Conservation (phyloP, 305 asterid species). For the Ruellia speciosa region DNA sequence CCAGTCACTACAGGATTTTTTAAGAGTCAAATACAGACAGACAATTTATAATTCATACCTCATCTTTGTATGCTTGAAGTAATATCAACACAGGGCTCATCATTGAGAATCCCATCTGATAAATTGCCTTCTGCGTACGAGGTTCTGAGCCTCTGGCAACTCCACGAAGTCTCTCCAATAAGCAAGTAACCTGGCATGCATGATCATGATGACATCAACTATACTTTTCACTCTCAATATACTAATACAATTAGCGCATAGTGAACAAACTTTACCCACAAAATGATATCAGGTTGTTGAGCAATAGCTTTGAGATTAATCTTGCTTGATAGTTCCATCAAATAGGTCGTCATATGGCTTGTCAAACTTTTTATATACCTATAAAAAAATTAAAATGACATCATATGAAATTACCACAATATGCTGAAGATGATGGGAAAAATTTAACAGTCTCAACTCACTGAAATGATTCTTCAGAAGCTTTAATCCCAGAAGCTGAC, state of each 20-base stretch:
- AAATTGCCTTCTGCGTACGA: constrained; percentile 74
- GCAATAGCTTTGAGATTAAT: constrained; percentile 64
- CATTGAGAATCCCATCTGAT: constrained; percentile 72
- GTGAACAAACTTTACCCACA: constrained; percentile 45
- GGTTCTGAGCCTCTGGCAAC: constrained; percentile 92
- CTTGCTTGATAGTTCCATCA: constrained; percentile 65
- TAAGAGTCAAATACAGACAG: background rate
- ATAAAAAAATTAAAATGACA: constrained; percentile 19
- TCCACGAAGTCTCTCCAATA: constrained; percentile 96
- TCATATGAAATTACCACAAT: constrained; percentile 18
- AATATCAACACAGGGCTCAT: constrained; percentile 63
- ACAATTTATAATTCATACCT: constrained; percentile 37
- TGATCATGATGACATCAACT: constrained; percentile 22
- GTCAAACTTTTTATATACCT: constrained; percentile 69
- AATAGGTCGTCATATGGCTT: constrained; percentile 56
- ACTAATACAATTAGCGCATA: constrained; percentile 13
- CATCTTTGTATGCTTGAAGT: constrained; percentile 76
- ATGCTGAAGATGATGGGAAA: background rate
- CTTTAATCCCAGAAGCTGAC: constrained; percentile 68
- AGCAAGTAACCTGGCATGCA: constrained; percentile 66
- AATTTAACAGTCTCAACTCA: constrained; percentile 30
- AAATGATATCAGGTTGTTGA: constrained; percentile 79
- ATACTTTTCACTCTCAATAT: constrained; percentile 14
- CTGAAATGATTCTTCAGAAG: constrained; percentile 54
- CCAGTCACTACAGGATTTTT: constrained; percentile 18